Evolutionary conservation across 2,329 filamentous ascomycete genomes (phyloP), one percentile per base, ranked within the genome.

Genomic region (Colletotrichum filicis): DNA sequence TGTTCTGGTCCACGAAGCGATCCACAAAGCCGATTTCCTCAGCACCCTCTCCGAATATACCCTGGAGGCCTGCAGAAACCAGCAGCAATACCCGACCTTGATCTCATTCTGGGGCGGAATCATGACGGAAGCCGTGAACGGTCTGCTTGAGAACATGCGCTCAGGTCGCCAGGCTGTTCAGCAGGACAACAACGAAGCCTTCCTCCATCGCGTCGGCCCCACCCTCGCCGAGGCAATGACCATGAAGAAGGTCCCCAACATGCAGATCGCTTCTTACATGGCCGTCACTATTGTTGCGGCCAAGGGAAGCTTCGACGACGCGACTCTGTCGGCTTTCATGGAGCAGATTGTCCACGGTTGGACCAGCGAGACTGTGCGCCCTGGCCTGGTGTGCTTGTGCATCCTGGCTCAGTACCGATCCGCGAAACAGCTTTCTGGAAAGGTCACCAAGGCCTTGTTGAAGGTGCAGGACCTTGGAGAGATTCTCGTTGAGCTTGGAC

Each of bases 51-150:
- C 97, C 77, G 87, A 90, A 68, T 94, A 97, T 83, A 92, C 95
- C 14, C 85, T 98, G 32, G 90, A 92, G 71, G 91, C 94, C 28
- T 92, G 95, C 79, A 89, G 91, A 66, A 87, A 89, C 53, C 89
- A 91, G 66, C 92, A 94, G 71, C 92, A 96, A 66, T 94, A 97
- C 77, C 90, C 94, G 52, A 91, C 92, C 1, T 85, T 98, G 72
- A 84, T 98, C 67, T 93, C 94, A 0, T 98, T 99, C 80, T 99
- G 97, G 96, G 95, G 93, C 5, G 93, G 95, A 58, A 87, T 98
- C 64, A 92, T 94, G 81, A 94, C 95, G 0, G 95, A 99, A 82
- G 92, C 95, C 12, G 88, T 97, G 71, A 93, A 94, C 75, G 92
- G 92, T 35, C 95, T 97, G 86, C 84, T 98, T 71, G 94, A 97